Evolutionary conservation across 352 stramenopile genomes (phyloP), one percentile per base, ranked within the genome.

Genomic region (Pythium scleroteichum): DNA sequence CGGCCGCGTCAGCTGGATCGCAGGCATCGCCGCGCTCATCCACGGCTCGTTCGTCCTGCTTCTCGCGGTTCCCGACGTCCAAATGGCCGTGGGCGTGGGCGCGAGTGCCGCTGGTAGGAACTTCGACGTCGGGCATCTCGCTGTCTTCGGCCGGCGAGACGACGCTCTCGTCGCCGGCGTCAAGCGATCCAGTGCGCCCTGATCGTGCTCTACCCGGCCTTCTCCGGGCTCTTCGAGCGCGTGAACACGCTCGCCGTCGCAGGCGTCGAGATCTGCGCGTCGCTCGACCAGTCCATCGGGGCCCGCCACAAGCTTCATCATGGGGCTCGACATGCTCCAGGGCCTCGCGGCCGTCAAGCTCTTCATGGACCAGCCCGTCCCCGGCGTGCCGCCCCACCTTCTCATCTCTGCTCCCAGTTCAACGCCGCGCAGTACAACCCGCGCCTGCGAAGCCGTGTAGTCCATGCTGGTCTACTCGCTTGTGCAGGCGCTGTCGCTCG

Each of bases 271-370:
- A 62, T 72, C 40, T 57, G 47, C 14, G 42, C 64, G 8, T 66
- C 64, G 14, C 20, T 72, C 39, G 67, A 72, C 50, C 64, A 72
- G 32, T 64, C 59, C 0, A 67, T 67, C 64, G 67, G 35, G 61
- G 23, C 16, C 12, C 58, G 3, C 57, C 64, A 4, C 27, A 54
- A 13, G 27, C 56, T 0, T 64, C 24, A 64, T 72, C 42, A 72
- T 72, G 53, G 42, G 5, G 12, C 9, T 68, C 23, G 64, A 72
- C 24, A 50, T 67, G 3, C 0, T 72, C 5, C 47, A 59, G 8
- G 64, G 58, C 0, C 14, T 68, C 6, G 23, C 61, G 32, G 17
- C 49, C 4, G 35, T 72, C 39, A 72, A 72, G 38, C 41, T 68
- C 24, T 60, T 72, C 44, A 55, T 72, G 47, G 64, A 72, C 35